Evolutionary conservation across 192 early-diverging fungal genomes (phyloP), one percentile per base, ranked within the genome.

Genomic region (Phlyctochytrium planicorne): DNA sequence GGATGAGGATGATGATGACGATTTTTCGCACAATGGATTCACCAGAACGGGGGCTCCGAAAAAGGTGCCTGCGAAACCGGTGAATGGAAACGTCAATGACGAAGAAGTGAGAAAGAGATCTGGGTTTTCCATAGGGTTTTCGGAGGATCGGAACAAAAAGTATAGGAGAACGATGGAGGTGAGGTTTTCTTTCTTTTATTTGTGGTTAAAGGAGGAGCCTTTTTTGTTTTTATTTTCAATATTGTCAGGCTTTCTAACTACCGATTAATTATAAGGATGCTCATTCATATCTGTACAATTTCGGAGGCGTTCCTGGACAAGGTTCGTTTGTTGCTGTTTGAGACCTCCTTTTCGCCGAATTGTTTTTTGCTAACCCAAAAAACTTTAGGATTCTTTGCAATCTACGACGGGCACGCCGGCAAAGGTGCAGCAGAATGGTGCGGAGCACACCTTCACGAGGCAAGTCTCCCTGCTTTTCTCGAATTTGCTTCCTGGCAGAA

Each of bases 341-440:
- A n/a, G n/a, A n/a, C n/a, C n/a, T n/a, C n/a, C 23, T 40, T 60
- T 23, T 59, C 24, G 6, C 24, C 6, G 10, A 23, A 10, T 66
- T 30, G 64, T 64, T 17, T 12, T 62, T 59, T 27, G 6, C n/a
- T n/a, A 50, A 30, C 16, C 31, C 10, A 20, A 20, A n/a, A 20
- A 29, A 35, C 33, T 16, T 23, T 34, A 83, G 82, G 90, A 4
- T 94, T 92, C 64, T 95, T 98, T 86, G 94, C 94, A 29, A 89
- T 99, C 50, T 99, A 91, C 76, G 97, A 99, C 70, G 97, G 97
- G 30, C 97, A 99, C 75, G 97, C 97, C 1, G 96, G 97, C 17
- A 92, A 91, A 71, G 81, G 89, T 52, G 93, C 95, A 2, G 97
- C 97, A 16, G 93, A 96, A 59, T 98, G 91, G 92, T 98, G 95